Evolutionary conservation across 495 filamentous ascomycete genomes (phyloP), one percentile per base, ranked within the genome.

Genomic region (Aspergillus taichungensis): DNA sequence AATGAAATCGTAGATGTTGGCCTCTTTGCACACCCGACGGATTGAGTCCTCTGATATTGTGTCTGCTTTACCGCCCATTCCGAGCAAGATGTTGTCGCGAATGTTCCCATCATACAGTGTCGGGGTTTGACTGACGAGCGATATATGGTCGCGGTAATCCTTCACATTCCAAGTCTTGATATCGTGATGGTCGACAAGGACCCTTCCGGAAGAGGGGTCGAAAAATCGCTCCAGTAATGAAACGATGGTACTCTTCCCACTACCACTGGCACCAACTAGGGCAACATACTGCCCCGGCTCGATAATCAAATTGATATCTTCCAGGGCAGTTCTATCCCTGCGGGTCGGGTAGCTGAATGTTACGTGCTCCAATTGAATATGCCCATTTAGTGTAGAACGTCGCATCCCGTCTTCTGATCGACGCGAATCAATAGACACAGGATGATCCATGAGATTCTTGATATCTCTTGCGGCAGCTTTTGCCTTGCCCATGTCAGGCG

Each of bases 71-170:
- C 52, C 43, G 12, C 64, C 57, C 2, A 74, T 60, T 6, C 76
- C 78, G 6, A 80, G 54, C 1, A 73, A 46, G 33, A 84, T 69
- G 51, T 84, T 84, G 37, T 89, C 84, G 27, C 72, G 64, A 47
- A 89, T 79, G 5, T 77, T 83, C 13, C 85, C 85, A 45, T 83
- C 79, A 59, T 86, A 88, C 7, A 89, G 61, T 0, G 78, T 86
- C 14, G 84, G 83, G 52, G 88, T 84, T 54, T 89, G 85, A 37
- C 78, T 73, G 4, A 52, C 47, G 6, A 53, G 47, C 1, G 43
- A 37, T 6, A 53, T 27, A 11, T 44, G 24, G n/a, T 51, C 52
- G 32, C 53, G 49, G 24, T 70, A 60, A 6, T 12, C 11, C 3
- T 29, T 64, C 49, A 46, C 60, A 59, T 3, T 74, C 50, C 48